Percentiles rank a stretch among this genome's conserved stretches.
Evolutionary conservation across 352 stramenopile genomes (phyloP).

Genomic region (Phytophthora agathidicida): DNA sequence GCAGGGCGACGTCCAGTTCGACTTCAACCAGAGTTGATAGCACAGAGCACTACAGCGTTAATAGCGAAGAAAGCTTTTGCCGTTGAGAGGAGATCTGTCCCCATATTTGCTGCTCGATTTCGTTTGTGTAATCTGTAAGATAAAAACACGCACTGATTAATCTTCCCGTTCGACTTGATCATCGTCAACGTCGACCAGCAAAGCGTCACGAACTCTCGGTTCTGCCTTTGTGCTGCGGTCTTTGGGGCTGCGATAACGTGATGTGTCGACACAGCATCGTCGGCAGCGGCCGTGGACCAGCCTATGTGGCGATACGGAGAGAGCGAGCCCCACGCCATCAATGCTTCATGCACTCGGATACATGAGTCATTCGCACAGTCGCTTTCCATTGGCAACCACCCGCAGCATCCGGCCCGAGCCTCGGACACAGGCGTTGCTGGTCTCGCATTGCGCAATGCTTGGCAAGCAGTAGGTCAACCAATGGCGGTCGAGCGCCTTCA

Average conservation of each 20-base stretch:
- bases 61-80: constrained; percentile 16
- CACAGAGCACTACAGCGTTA: not conserved
- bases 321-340: constrained; percentile 17
- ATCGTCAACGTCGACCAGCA: too few species aligned
- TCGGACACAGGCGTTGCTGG: too few species aligned
- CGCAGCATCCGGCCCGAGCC: not conserved
- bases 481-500: too few species aligned
- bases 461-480: too few species aligned
- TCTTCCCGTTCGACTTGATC: not conserved
- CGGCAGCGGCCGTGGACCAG: constrained; percentile 2
- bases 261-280: constrained; percentile 19
- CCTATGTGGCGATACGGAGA: constrained; percentile 14
- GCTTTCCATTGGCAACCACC: constrained; percentile 15
- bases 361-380: not conserved
- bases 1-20: constrained; percentile 69
- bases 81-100: constrained; percentile 4
- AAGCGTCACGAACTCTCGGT: not conserved
- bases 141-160: not conserved
- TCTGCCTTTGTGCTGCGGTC: not conserved
- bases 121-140: constrained; percentile 15
- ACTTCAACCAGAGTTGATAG: constrained; percentile 59
- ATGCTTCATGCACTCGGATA: constrained; percentile 8
- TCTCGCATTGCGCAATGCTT: too few species aligned
- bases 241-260: too few species aligned
- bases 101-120: constrained; percentile 10